Evolutionary conservation across 495 filamentous ascomycete species (phyloP).

Genomic region (Annulohypoxylon nitens): DNA sequence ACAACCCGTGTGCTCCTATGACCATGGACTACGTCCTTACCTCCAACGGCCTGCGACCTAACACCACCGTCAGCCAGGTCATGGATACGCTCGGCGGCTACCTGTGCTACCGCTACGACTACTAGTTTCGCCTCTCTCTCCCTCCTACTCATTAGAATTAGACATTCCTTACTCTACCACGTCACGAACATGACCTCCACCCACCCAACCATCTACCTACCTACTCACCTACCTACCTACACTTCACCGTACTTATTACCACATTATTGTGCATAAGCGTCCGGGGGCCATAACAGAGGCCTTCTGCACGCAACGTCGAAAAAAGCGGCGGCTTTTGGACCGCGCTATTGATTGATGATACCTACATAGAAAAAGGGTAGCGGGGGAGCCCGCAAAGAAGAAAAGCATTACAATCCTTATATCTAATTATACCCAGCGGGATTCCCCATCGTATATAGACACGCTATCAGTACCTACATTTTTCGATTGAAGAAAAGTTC

Average conservation of each 20-base stretch:
- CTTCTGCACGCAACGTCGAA: background rate
- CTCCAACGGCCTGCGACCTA: conserved; percentile 49
- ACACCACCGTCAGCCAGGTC: conserved; percentile 52
- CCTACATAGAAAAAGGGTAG: conserved; percentile 25
- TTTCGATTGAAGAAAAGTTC: conserved; percentile 1
- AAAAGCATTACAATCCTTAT: conserved; percentile 23
- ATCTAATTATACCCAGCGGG: conserved; percentile 27
- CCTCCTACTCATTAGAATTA: background rate
- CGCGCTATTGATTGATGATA: conserved; percentile 7
- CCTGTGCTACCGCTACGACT: conserved; percentile 59
- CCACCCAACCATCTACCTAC: background rate
- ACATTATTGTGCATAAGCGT: conserved; percentile 12
- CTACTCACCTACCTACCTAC: background rate
- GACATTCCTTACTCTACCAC: background rate
- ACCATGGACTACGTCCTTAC: conserved; percentile 51
- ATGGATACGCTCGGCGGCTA: conserved; percentile 55
- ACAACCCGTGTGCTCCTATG: conserved; percentile 48
- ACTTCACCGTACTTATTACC: conserved; percentile 17
- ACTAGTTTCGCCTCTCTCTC: conserved; percentile 31
- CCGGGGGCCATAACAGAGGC: conserved; percentile 1
- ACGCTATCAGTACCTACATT: conserved; percentile 11
- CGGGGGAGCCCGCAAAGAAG: background rate
- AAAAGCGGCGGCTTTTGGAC: background rate
- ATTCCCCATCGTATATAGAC: conserved; percentile 19
- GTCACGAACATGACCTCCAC: background rate